Evolutionary conservation across 768 basidiomycete species (phyloP), one percentile per base, ranked within the genome.

Genomic region (Leucosporidium yakuticum): DNA sequence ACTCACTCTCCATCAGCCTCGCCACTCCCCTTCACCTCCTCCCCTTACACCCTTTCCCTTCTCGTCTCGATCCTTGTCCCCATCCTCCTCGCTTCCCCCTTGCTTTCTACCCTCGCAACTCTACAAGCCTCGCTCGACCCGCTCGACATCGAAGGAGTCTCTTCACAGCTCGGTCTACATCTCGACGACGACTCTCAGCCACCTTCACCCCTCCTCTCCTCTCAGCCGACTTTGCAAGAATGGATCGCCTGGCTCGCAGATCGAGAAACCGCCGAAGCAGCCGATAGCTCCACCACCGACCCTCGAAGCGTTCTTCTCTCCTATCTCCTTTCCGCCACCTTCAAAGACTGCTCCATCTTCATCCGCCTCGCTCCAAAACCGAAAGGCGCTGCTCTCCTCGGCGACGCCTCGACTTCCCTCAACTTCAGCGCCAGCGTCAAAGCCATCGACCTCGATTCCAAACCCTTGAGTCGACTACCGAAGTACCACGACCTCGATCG

Each of bases 291-390:
- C 29, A 6, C 77, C 80, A 29, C 76, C 85, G 67, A 7, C 48
- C 59, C 83, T 84, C 50, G 84, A 88, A 8, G 17, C 73, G 84
- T 88, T 71, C 76, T 86, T 51, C 79, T 89, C 57, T 87, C 89
- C 12, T 90, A 90, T 77, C 80, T 92, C 27, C 86, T 97, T 61
- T 91, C 91, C 7, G 91, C 91, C 31, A 89, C 90, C 9, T 92
- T 99, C 83, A 99, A 99, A 78, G 95, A 99, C 78, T 99, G 95
- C 79, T 96, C 94, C 0, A 66, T 88, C 62, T 84, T 88, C 63
- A 69, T 87, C 48, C 80, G 81, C 27, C 68, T 81, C 39, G 32
- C 62, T 15, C 74, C 58, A 59, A 53, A 59, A 21, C 29, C 39
- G 21, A 14, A 0, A 21, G 32, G n/a, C 15, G 23, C 39, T 12